These are phyloP conservation scores for Fusarium secorum DNA, from an alignment of 2,329 filamentous ascomycete genomes.

Conservation along the genomic window DNA sequence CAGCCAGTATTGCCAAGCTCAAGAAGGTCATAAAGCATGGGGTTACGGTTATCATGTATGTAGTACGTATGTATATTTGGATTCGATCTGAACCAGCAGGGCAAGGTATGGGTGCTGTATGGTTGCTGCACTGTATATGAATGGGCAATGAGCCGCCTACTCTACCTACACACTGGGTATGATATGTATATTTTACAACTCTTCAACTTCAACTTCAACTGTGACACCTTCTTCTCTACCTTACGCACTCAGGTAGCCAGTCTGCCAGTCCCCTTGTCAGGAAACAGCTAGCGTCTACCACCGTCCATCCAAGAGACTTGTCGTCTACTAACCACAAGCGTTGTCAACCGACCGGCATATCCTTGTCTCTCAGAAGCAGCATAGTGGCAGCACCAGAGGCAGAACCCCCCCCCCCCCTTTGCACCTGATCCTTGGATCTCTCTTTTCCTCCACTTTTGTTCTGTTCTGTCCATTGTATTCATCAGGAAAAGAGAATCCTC, in stretches of 20 bases:
- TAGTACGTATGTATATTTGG: neutral
- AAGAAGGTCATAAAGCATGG: neutral
- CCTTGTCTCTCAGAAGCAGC: slow-evolving; percentile 13
- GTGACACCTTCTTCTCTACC: neutral
- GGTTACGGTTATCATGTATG: neutral
- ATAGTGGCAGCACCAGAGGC: neutral
- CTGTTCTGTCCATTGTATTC: neutral
- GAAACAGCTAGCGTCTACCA: slow-evolving; percentile 28
- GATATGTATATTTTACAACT: neutral
- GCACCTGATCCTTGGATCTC: slow-evolving; percentile 16
- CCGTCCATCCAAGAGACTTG: slow-evolving; percentile 16
- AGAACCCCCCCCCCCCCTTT: slow-evolving; percentile 13
- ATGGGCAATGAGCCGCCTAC: neutral
- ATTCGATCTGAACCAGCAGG: neutral
- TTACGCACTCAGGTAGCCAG: neutral
- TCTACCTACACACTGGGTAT: neutral
- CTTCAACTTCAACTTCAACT: neutral
- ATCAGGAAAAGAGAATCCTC: slow-evolving; percentile 1
- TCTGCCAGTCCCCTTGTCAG: slow-evolving; percentile 22
- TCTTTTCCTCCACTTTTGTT: slow-evolving; percentile 31
- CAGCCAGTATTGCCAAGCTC: slow-evolving; percentile 17
- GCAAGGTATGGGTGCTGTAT: neutral
- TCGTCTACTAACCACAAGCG: slow-evolving; percentile 38
- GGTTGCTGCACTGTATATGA: neutral
- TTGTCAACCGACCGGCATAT: slow-evolving; percentile 31